A percentile compares a stretch with the other conserved stretches of the same genome.
Conservation (phyloP, 768 basidiomycete genomes). For the Hemileccinum rubropunctum region DNA sequence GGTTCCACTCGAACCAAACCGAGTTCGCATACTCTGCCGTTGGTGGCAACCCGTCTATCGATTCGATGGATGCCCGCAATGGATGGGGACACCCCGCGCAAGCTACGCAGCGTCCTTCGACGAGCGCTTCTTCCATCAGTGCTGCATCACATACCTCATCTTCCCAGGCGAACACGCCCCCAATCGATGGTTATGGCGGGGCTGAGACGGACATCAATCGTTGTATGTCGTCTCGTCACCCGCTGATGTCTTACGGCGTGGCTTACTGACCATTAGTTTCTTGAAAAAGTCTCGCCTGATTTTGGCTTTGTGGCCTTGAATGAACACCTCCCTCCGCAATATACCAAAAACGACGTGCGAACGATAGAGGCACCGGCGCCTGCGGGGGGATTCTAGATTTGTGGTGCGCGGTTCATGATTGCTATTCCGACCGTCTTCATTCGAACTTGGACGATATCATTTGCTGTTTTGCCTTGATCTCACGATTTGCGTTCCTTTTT, state of each 20-base stretch:
- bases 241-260: conserved; percentile 34
- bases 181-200: conserved; percentile 60
- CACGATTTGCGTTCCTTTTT: conserved; percentile 35
- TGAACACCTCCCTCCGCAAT: conserved; percentile 66
- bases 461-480: conserved; percentile 27
- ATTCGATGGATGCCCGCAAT: conserved; percentile 36
- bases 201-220: conserved; percentile 77
- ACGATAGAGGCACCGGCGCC: conserved; percentile 36
- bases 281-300: conserved; percentile 69
- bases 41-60: conserved; percentile 40
- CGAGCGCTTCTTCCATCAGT: conserved; percentile 70
- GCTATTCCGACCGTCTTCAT: conserved; percentile 30
- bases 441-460: conserved; percentile 32
- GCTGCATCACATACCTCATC: conserved; percentile 75
- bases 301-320: conserved; percentile 83
- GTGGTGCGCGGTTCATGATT: conserved; percentile 28
- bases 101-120: conserved; percentile 58
- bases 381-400: conserved; percentile 29
- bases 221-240: conserved; percentile 56
- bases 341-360: conserved; percentile 56
- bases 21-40: conserved; percentile 82
- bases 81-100: conserved; percentile 42
- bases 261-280: conserved; percentile 47
- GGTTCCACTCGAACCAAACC: conserved; percentile 60
- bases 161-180: conserved; percentile 80